Base-by-base conservation (phyloP, 164 flowering plant genomes). In the Aristolochia contorta region DNA sequence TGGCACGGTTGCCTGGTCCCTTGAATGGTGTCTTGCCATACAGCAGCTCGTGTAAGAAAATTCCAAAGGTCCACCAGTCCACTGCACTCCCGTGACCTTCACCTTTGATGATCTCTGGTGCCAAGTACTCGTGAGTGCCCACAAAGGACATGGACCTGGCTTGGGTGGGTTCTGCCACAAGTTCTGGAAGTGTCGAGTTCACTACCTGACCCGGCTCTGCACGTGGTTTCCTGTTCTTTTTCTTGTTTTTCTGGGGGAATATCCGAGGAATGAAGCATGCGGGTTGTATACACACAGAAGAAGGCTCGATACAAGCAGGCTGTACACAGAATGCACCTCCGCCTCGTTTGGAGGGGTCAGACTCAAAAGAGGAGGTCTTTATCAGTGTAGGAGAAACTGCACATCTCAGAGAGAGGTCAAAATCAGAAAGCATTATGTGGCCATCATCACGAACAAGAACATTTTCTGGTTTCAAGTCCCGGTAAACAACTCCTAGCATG, bases 391-490 rank as follows among this genome's bases (percentile, higher is more conserved):
- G 97, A 56, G 88, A 87, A 59, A 85, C 90, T 15, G 84, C 77
- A 61, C 95, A 90, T 69, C 95, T 75, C 13, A 87, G 65, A 30
- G 97, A 86, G 64, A 91, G 95, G 69, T 91, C 96, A 65, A 87
- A 91, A 56, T 90, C 97, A 43, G 94, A 83, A 23, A 90, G 90
- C 97, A 90, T 90, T 58, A 89, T 89, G 80, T 89, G 97, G 63
- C 94, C 96, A 70, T 87, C 96, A 56, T 87, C 97, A 50, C 93
- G 91, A 21, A 91, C 93, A 49, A 91, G 79, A 46, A 91, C 96
- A 67, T 91, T 91, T 71, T 91, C 97, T 49, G 97, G 97, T 76
- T 91, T 91, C 60, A 90, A 71, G 74, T 90, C 97, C 65, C 97
- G 64, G 75, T 90, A 90, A 50, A 87, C 92, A 56, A 90, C 89